Evolutionary conservation across 176 grass and related monocot species (phyloP).

Genomic region (Paspalum vaginatum): DNA sequence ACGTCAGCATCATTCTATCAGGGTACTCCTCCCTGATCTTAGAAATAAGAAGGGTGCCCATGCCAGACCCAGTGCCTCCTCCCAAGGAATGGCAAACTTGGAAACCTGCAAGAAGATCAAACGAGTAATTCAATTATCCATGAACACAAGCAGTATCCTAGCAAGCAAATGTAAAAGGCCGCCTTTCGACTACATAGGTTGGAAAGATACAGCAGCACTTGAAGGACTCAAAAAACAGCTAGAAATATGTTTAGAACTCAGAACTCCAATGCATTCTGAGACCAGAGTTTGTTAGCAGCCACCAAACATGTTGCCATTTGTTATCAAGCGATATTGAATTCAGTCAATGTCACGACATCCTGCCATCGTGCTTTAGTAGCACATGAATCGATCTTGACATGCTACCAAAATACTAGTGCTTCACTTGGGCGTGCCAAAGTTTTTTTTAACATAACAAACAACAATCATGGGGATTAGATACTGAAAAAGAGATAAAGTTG

Average conservation of each 20-base stretch:
- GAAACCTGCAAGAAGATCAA: conserved; percentile 65
- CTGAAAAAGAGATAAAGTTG: background rate
- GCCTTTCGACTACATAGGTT: background rate
- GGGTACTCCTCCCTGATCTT: conserved; percentile 97
- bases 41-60: conserved; percentile 93
- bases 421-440: background rate
- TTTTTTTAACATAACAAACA: conserved; percentile 16
- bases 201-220: background rate
- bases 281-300: background rate
- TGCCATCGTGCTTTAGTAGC: conserved; percentile 1
- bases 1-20: conserved; percentile 94
- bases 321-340: background rate
- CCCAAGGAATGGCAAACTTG: conserved; percentile 97
- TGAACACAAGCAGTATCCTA: background rate
- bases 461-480: background rate
- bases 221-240: conserved; percentile 3
- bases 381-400: background rate
- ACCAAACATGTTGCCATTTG: background rate
- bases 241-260: conserved; percentile 17
- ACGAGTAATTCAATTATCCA: conserved; percentile 23
- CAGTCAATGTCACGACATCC: background rate
- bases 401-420: background rate
- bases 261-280: background rate
- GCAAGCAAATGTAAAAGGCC: background rate
- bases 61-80: conserved; percentile 95